These are phyloP conservation scores for Phytopythium chamaehyphon DNA, from an alignment of 352 stramenopile species.

Conservation along the genomic window DNA sequence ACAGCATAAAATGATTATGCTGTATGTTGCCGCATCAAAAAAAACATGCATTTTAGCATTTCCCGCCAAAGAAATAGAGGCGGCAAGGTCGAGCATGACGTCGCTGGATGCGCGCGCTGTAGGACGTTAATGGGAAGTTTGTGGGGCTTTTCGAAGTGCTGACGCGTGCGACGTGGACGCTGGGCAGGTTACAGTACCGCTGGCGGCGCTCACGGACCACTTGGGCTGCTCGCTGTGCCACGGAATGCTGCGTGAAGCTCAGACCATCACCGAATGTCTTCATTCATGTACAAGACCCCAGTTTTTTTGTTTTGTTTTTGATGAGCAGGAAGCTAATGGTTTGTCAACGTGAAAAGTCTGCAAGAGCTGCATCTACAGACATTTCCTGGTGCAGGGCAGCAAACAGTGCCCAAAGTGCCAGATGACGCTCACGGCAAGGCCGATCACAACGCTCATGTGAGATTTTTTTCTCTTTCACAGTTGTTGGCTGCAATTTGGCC, in stretches of 20 bases:
- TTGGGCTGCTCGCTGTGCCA: constrained; percentile 64
- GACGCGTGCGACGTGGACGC: too few species aligned
- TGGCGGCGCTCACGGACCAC: constrained; percentile 54
- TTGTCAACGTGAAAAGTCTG: constrained; percentile 46
- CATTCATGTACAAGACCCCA: constrained; percentile 61
- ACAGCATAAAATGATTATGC: too few species aligned
- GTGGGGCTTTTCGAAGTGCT: too few species aligned
- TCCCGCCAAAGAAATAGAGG: too few species aligned
- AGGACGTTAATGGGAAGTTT: too few species aligned
- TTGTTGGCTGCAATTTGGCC: neutral
- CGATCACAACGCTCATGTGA: constrained; percentile 64
- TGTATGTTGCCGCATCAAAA: too few species aligned
- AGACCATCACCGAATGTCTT: constrained; percentile 80
- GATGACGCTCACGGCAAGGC: constrained; percentile 44
- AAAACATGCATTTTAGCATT: too few species aligned
- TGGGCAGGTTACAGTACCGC: constrained; percentile 48
- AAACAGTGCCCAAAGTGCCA: constrained; percentile 57
- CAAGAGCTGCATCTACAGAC: constrained; percentile 82
- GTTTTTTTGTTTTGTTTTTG: neutral
- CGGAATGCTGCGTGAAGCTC: constrained; percentile 65
- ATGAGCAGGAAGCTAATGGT: neutral
- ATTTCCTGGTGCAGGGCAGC: constrained; percentile 64
- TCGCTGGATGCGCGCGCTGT: too few species aligned
- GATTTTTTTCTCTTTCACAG: too few species aligned
- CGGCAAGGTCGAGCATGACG: too few species aligned